Conservation (phyloP, 176 grass and related monocot species). For the Guadua angustifolia region DNA sequence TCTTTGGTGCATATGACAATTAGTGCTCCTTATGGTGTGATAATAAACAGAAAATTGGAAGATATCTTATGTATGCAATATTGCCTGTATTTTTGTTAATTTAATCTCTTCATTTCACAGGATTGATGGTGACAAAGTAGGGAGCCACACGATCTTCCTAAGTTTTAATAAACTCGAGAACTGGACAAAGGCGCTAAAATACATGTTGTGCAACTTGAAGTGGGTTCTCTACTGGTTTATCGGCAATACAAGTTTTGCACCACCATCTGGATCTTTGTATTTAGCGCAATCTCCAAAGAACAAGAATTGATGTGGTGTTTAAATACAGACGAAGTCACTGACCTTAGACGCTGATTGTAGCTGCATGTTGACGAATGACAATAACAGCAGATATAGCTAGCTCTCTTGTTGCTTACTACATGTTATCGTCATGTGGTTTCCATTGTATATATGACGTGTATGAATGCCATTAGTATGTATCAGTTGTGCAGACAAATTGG, state of each 20-base stretch:
- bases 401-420: slow-evolving; percentile 6
- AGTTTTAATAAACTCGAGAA: slow-evolving; percentile 94
- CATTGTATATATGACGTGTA: not conserved
- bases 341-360: slow-evolving; percentile 8
- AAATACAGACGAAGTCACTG: not conserved
- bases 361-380: not conserved
- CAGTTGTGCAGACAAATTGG: not conserved
- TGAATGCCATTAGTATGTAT: not conserved
- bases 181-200: slow-evolving; percentile 93
- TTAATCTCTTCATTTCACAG: slow-evolving; percentile 45
- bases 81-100: not conserved
- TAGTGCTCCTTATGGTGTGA: not conserved
- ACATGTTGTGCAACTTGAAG: slow-evolving; percentile 94
- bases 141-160: slow-evolving; percentile 84
- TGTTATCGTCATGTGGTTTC: not conserved
- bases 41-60: not conserved
- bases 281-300: slow-evolving; percentile 41
- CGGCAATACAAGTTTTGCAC: slow-evolving; percentile 79
- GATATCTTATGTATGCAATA: slow-evolving; percentile 7
- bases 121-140: slow-evolving; percentile 98
- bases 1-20: not conserved
- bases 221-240: slow-evolving; percentile 98
- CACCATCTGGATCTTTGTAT: slow-evolving; percentile 41
- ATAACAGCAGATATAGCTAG: not conserved
- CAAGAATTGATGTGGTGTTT: slow-evolving; percentile 44